Percentiles rank a stretch among this genome's conserved stretches.
These are phyloP conservation scores for Mycosarcoma maydis DNA, from an alignment of 1,284 basidiomycete species.

Conservation along the genomic window DNA sequence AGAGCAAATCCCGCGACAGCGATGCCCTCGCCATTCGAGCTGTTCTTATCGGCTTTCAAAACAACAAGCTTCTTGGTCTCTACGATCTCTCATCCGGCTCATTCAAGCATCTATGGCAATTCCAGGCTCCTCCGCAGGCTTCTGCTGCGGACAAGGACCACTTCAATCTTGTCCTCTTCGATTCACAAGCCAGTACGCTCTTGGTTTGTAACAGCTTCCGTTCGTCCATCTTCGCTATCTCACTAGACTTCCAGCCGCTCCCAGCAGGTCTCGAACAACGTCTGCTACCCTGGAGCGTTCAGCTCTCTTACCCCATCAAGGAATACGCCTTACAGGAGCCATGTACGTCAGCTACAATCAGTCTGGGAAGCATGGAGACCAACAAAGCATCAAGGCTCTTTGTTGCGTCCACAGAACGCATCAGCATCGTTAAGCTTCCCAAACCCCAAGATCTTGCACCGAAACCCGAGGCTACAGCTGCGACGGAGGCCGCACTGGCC, in stretches of 20 bases:
- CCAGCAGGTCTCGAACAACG: constrained; percentile 4
- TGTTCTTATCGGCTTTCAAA: constrained; percentile 28
- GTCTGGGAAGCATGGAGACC: not conserved
- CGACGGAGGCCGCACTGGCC: not conserved
- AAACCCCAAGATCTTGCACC: not conserved
- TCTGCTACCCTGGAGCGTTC: constrained; percentile 22
- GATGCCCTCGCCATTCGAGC: constrained; percentile 5
- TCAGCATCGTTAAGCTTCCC: constrained; percentile 15
- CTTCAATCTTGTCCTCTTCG: constrained; percentile 28
- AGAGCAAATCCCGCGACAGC: not conserved
- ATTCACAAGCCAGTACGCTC: constrained; percentile 11
- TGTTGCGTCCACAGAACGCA: constrained; percentile 24
- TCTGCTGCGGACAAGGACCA: constrained; percentile 13
- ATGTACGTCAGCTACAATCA: constrained; percentile 25
- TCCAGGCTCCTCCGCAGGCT: constrained; percentile 7
- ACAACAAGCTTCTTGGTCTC: constrained; percentile 35
- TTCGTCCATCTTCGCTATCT: constrained; percentile 33
- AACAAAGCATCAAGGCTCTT: constrained; percentile 15
- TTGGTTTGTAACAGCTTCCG: constrained; percentile 40
- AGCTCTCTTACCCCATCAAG: constrained; percentile 22
- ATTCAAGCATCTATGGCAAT: constrained; percentile 32
- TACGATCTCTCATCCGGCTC: constrained; percentile 21
- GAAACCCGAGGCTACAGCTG: not conserved
- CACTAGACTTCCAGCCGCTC: constrained; percentile 21
- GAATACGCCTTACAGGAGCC: constrained; percentile 30